Evolutionary conservation across 202 grass and related monocot species (phyloP), one percentile per base, ranked within the genome.

Genomic region (Carex arenaria): DNA sequence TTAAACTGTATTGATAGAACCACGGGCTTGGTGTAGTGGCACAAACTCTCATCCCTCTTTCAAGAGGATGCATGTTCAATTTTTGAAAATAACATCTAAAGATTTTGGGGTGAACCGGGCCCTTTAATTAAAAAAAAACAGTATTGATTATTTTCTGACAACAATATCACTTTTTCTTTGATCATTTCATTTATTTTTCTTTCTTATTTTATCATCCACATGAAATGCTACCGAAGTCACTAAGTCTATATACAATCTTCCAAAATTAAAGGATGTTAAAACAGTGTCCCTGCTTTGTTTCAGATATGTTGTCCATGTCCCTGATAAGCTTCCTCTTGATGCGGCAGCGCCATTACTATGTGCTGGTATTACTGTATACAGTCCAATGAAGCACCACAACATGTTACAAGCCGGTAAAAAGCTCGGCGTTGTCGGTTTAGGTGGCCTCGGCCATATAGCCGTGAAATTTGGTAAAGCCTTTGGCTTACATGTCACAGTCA

Each of bases 391-490:
- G 82, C 89, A 91, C 22, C 87, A 93, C 84, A 85, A 89, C 80
- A 98, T 94, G 92, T 85, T 93, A 2, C 12, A 65, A 13, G 47
- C 77, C 0, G 92, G 92, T 0, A 71, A 56, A 20, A 87, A 78
- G 40, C 92, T 98, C 3, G 95, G 95, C 0, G 88, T 98, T 0
- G 91, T 98, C 2, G 95, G 95, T 13, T 85, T 98, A 2, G 95
- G 95, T 7, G 95, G 95, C 3, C 90, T 98, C 0, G 95, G 95
- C 0, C 95, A 98, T 36, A 72, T 98, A 18, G 92, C 95, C 0
- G 88, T 98, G 30, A 98, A 98, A 69, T 93, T 98, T 66, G 95
- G 69, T 23, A 98, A 95, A 78, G 95, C 92, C 0, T 98, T 98
- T 49, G 95, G 95, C 0, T 82, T 98, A 14, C 80, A 51, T 0